phyloP scores from a whole-genome alignment of 306 rosid genomes.

The Calophaca sinica region DNA sequence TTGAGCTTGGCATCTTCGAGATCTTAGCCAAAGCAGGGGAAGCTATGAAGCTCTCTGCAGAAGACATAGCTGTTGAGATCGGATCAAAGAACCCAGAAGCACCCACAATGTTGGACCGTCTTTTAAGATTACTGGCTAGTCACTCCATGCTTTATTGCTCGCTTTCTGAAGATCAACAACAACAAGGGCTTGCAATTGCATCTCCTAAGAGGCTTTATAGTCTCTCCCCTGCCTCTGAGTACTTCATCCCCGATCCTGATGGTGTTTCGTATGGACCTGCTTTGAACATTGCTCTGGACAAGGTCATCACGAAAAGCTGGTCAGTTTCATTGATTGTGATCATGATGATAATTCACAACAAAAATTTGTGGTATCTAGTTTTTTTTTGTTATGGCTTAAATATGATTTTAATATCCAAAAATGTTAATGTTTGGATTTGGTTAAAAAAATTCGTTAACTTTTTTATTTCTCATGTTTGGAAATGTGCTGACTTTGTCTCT shows the following conservation, averaged over 20 bases:
- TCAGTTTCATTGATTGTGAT: neutral
- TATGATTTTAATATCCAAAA: too few species aligned
- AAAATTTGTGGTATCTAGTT: too few species aligned
- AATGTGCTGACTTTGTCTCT: too few species aligned
- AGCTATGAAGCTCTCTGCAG: conserved; percentile 49
- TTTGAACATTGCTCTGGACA: neutral
- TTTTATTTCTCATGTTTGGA: too few species aligned
- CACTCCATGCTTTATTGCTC: conserved; percentile 58
- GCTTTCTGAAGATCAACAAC: neutral
- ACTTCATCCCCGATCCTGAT: neutral
- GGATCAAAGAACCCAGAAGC: conserved; percentile 52
- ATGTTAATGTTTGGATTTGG: too few species aligned
- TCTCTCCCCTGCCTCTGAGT: neutral
- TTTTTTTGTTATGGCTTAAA: too few species aligned
- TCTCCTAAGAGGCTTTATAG: neutral
- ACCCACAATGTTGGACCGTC: conserved; percentile 60
- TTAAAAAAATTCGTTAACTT: too few species aligned
- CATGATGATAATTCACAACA: too few species aligned
- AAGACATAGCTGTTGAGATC: conserved; percentile 51
- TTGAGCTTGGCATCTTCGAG: conserved; percentile 57
- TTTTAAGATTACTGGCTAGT: conserved; percentile 53
- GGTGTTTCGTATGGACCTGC: neutral
- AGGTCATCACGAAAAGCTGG: neutral
- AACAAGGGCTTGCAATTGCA: neutral
- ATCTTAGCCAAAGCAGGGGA: conserved; percentile 53